Evolutionary conservation across 2,329 filamentous ascomycete genomes (phyloP).

Genomic region (Hymenotorrendiella dingleyae): DNA sequence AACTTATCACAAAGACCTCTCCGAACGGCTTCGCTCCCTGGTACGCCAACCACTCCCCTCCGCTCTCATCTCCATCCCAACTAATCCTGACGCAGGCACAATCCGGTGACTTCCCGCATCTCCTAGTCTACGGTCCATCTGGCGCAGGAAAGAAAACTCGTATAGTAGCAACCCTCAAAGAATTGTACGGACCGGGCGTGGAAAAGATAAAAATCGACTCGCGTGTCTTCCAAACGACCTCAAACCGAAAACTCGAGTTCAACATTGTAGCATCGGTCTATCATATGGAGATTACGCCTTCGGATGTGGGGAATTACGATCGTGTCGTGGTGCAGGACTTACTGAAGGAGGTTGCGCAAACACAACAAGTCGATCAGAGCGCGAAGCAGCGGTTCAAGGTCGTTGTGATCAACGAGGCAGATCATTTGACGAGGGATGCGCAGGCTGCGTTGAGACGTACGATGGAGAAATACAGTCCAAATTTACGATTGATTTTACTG

Average conservation of each 20-base stretch:
- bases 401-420: conserved; percentile 97
- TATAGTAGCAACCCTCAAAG: conserved; percentile 90
- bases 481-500: conserved; percentile 82
- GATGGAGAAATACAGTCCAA: conserved; percentile 99
- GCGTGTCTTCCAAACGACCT: conserved; percentile 89
- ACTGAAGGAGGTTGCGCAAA: conserved; percentile 96
- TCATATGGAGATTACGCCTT: conserved; percentile 96
- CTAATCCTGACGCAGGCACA: conserved; percentile 58
- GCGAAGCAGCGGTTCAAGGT: conserved; percentile 96
- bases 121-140: conserved; percentile 93
- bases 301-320: conserved; percentile 94
- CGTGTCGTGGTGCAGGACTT: conserved; percentile 93
- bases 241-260: conserved; percentile 97
- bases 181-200: conserved; percentile 92
- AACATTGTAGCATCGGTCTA: conserved; percentile 97
- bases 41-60: conserved; percentile 44
- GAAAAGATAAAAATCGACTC: conserved; percentile 99
- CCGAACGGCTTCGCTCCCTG: conserved; percentile 76
- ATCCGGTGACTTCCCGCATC: conserved; percentile 95
- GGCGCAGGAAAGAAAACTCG: conserved; percentile 97
- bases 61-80: not conserved
- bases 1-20: conserved; percentile 85
- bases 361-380: conserved; percentile 91
- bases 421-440: conserved; percentile 87
- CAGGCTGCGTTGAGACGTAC: conserved; percentile 91